Percentiles rank a stretch among this genome's conserved stretches.
Evolutionary conservation across 768 basidiomycete species (phyloP).

Genomic region (Sutorius australiensis): DNA sequence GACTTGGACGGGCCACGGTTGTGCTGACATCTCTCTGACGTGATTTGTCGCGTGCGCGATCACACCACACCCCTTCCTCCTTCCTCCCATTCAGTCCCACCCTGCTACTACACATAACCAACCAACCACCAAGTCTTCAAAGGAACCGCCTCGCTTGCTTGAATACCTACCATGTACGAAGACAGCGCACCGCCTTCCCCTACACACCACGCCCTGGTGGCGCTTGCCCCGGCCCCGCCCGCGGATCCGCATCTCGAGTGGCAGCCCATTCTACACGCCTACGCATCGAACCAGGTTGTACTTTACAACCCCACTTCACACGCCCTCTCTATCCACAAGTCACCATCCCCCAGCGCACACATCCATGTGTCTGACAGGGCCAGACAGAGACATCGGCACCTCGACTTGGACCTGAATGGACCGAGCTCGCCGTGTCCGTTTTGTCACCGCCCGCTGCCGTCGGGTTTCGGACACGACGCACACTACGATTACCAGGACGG

Average conservation of each 20-base stretch:
- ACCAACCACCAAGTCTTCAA: neutral
- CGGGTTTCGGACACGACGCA: conserved; percentile 36
- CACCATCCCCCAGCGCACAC: conserved; percentile 29
- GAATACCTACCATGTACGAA: conserved; percentile 23
- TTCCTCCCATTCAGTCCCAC: neutral
- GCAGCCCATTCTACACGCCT: conserved; percentile 80
- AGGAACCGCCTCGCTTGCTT: neutral
- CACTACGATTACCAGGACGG: conserved; percentile 14
- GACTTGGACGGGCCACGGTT: neutral
- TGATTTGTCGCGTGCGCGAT: conserved; percentile 5
- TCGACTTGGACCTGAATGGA: neutral
- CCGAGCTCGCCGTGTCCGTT: conserved; percentile 56
- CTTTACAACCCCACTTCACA: conserved; percentile 85
- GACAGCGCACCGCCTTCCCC: conserved; percentile 33
- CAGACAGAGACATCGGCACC: no score
- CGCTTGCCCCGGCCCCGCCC: conserved; percentile 13
- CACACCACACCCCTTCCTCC: conserved; percentile 1
- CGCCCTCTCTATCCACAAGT: conserved; percentile 61
- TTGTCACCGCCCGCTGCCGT: conserved; percentile 60
- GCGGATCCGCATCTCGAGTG: conserved; percentile 40
- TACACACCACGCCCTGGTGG: conserved; percentile 25
- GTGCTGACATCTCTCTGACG: conserved; percentile 1
- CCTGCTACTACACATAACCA: neutral
- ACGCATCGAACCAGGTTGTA: conserved; percentile 79
- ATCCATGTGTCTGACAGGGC: conserved; percentile 13